Conservation (phyloP, 2,329 filamentous ascomycete genomes). For the Dothideomycetes sp. region DNA sequence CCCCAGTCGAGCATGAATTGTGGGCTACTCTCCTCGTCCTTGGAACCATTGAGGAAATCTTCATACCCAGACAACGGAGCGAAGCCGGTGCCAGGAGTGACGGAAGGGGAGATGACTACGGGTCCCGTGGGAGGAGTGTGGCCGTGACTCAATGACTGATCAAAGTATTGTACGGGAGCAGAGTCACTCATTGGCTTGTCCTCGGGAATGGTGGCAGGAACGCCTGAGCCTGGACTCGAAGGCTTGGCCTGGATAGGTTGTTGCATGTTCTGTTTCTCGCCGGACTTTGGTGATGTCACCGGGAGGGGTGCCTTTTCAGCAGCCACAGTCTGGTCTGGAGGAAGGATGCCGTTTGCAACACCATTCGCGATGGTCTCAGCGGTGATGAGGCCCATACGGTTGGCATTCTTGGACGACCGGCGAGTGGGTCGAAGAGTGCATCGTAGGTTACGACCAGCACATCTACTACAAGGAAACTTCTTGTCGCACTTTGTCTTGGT, state of each 20-base stretch:
- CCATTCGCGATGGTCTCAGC: slow-evolving; percentile 17
- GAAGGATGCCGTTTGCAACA: slow-evolving; percentile 16
- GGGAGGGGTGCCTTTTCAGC: slow-evolving; percentile 17
- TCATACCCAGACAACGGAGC: slow-evolving; percentile 39
- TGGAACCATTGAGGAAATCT: slow-evolving; percentile 32
- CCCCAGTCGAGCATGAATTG: slow-evolving; percentile 42
- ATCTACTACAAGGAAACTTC: slow-evolving; percentile 46
- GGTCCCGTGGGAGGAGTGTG: slow-evolving; percentile 17
- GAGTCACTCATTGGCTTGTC: slow-evolving; percentile 27
- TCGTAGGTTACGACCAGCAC: slow-evolving; percentile 40
- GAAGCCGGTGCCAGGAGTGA: slow-evolving; percentile 32
- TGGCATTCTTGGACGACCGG: slow-evolving; percentile 37
- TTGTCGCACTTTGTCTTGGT: slow-evolving; percentile 48
- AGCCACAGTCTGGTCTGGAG: slow-evolving; percentile 16
- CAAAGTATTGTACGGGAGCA: slow-evolving; percentile 32
- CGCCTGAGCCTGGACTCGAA: slow-evolving; percentile 22
- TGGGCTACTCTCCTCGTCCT: slow-evolving; percentile 37
- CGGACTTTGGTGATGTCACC: slow-evolving; percentile 16
- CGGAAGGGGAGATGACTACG: slow-evolving; percentile 29
- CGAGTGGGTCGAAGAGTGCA: slow-evolving; percentile 41
- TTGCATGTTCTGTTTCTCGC: slow-evolving; percentile 18
- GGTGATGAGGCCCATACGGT: slow-evolving; percentile 25
- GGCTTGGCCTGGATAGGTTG: slow-evolving; percentile 26
- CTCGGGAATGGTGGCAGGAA: slow-evolving; percentile 19
- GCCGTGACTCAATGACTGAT: slow-evolving; percentile 30